A percentile compares a stretch with the other conserved stretches of the same genome.
These are phyloP conservation scores for Eutrema japonicum DNA, from an alignment of 345 rosid genomes.

Conservation along the genomic window DNA sequence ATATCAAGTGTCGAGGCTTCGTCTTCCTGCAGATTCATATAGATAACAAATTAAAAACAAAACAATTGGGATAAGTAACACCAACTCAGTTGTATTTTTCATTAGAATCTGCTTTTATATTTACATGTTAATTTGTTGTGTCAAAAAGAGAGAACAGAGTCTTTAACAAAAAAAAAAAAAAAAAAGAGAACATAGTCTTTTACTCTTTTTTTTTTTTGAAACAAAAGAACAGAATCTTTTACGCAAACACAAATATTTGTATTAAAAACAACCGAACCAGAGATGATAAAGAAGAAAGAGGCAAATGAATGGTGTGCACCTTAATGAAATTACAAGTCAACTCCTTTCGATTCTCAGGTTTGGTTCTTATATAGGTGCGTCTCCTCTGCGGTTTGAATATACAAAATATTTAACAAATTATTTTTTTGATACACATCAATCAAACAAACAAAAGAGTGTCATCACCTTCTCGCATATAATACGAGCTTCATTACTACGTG, in stretches of 20 bases:
- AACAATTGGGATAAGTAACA: neutral
- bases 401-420: neutral
- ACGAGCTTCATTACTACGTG: conserved; percentile 19
- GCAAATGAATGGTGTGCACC: conserved; percentile 9
- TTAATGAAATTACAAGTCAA: conserved; percentile 8
- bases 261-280: neutral
- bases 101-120: neutral
- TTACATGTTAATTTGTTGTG: neutral
- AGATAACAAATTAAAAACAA: neutral
- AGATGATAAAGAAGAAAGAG: neutral
- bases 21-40: conserved; percentile 21
- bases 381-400: conserved; percentile 18
- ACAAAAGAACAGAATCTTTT: neutral
- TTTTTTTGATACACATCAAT: neutral
- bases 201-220: neutral
- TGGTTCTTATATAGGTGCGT: conserved; percentile 16
- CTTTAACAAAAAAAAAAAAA: too few species aligned
- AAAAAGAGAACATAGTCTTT: too few species aligned
- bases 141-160: neutral
- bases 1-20: conserved; percentile 5
- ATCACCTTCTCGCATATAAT: conserved; percentile 7
- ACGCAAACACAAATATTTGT: neutral
- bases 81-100: neutral
- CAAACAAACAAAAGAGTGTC: neutral
- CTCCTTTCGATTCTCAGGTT: conserved; percentile 6